phyloP scores from a whole-genome alignment of 1,139 yeast species.

The Nakaseomyces sp. region DNA sequence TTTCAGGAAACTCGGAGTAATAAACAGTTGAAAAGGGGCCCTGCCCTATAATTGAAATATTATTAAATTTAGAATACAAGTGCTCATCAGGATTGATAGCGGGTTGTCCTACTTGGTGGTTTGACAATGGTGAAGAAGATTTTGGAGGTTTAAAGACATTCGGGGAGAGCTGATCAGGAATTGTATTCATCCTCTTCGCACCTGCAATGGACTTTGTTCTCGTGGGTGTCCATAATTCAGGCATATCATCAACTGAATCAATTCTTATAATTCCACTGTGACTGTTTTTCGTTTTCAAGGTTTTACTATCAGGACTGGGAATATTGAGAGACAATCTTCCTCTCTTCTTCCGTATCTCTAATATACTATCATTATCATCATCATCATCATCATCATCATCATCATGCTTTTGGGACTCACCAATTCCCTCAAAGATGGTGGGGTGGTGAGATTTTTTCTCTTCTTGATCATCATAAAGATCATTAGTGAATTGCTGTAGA shows the following conservation, averaged over 20 bases:
- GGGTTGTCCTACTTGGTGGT: conserved; percentile 14
- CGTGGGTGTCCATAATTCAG: conserved; percentile 19
- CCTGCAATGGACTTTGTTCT: conserved; percentile 12
- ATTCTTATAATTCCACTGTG: background rate
- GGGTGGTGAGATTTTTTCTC: conserved; percentile 2
- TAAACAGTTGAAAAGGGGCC: conserved; percentile 90
- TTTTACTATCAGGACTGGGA: background rate
- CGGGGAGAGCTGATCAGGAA: conserved; percentile 1
- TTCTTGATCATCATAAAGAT: conserved; percentile 28
- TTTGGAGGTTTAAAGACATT: background rate
- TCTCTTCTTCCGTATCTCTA: background rate
- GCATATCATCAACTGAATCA: background rate
- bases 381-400: conserved; percentile 9
- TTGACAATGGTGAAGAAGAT: background rate
- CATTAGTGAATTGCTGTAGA: conserved; percentile 31
- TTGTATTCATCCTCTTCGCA: conserved; percentile 5
- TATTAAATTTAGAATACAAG: conserved; percentile 58
- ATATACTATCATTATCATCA: conserved; percentile 7
- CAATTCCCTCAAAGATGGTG: background rate
- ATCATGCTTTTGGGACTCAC: conserved; percentile 3
- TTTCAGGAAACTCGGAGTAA: conserved; percentile 57
- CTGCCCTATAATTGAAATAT: conserved; percentile 61
- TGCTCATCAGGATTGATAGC: conserved; percentile 34
- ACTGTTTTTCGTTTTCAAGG: background rate
- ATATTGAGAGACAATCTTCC: background rate